Conservation (phyloP, 495 filamentous ascomycete species). For the Hypoxylon lienhwacheense region DNA sequence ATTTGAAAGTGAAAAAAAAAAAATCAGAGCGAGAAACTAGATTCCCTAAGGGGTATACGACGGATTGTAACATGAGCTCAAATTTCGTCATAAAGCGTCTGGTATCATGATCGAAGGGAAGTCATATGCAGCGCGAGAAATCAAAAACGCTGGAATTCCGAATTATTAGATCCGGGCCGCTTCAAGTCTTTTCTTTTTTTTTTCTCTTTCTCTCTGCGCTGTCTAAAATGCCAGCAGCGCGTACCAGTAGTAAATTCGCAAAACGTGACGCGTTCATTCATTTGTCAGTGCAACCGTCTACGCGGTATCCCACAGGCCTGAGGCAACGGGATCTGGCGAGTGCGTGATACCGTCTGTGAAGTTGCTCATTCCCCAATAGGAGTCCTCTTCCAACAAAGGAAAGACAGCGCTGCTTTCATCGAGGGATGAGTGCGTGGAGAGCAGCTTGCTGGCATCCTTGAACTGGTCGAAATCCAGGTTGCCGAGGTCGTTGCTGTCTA, state of each 20-base stretch:
- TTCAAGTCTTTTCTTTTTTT: constrained; percentile 2
- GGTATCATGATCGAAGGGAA: constrained; percentile 31
- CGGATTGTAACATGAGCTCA: constrained; percentile 21
- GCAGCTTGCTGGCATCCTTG: constrained; percentile 54
- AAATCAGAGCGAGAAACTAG: constrained; percentile 12
- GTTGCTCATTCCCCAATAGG: constrained; percentile 38
- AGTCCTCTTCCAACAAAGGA: constrained; percentile 33
- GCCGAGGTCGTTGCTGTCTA: constrained; percentile 58
- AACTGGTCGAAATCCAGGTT: constrained; percentile 65
- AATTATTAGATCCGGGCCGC: constrained; percentile 4
- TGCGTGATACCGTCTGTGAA: constrained; percentile 41
- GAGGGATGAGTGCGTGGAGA: constrained; percentile 42
- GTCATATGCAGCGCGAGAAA: constrained; percentile 27
- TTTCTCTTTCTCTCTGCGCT: not conserved
- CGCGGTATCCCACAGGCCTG: constrained; percentile 34
- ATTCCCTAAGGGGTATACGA: constrained; percentile 33
- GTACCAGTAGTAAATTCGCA: too few relatives aligned
- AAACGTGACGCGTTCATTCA: too few relatives aligned
- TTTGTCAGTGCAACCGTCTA: not conserved
- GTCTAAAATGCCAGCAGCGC: too few relatives aligned
- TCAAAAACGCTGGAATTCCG: constrained; percentile 22
- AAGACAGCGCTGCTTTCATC: constrained; percentile 42
- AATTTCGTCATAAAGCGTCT: constrained; percentile 31
- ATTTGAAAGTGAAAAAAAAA: not conserved
- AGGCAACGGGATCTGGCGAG: constrained; percentile 37